Percentiles rank a stretch among this genome's conserved stretches.
Evolutionary conservation across 202 grass and related monocot genomes (phyloP).

Genomic region (Bolboschoenoplectus hybrid): DNA sequence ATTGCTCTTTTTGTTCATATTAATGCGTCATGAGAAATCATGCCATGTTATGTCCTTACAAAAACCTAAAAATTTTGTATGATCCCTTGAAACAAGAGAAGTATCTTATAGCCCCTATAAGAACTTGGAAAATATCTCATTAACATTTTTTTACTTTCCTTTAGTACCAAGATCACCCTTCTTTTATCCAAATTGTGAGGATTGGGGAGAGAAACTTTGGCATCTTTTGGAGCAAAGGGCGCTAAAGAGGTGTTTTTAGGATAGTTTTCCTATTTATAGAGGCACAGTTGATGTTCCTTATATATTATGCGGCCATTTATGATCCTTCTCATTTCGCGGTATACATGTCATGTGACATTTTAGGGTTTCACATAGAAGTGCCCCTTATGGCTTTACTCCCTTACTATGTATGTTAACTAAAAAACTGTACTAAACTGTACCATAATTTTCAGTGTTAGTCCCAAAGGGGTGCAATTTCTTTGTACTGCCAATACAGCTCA

Average conservation of each 20-base stretch:
- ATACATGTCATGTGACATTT: background rate
- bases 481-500: slow-evolving; percentile 51
- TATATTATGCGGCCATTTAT: background rate
- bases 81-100: slow-evolving; percentile 11
- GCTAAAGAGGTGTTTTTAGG: background rate
- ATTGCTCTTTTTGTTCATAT: slow-evolving; percentile 22
- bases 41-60: background rate
- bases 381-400: background rate
- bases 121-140: background rate
- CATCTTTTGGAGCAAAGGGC: background rate
- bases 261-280: slow-evolving; percentile 2
- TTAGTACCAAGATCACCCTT: background rate
- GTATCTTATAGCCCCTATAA: slow-evolving; percentile 24
- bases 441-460: slow-evolving; percentile 65
- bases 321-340: slow-evolving; percentile 8
- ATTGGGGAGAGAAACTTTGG: background rate
- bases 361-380: background rate
- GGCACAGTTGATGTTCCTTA: slow-evolving; percentile 14
- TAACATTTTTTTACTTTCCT: slow-evolving; percentile 27
- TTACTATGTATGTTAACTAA: slow-evolving; percentile 18
- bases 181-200: background rate
- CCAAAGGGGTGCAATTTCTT: slow-evolving; percentile 72
- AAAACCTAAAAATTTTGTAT: background rate
- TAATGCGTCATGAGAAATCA: slow-evolving; percentile 25
- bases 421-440: background rate